These are phyloP conservation scores for Acacia crassicarpa DNA, from an alignment of 306 rosid genomes.

Conservation along the genomic window DNA sequence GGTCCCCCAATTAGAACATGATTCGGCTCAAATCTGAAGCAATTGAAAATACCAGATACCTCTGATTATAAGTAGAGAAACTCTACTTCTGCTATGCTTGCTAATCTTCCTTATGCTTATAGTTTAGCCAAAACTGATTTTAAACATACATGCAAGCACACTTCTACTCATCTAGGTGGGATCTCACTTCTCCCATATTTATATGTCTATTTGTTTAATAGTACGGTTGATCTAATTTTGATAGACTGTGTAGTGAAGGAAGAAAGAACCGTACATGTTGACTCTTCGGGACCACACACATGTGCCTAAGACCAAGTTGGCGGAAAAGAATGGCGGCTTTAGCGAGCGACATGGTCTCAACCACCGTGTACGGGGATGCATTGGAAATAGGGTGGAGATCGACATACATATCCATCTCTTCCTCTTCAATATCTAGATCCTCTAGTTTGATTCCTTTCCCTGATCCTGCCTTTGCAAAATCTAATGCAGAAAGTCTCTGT, in stretches of 20 bases:
- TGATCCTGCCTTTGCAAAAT: constrained; percentile 82
- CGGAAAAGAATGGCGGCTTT: constrained; percentile 85
- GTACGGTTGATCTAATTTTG: neutral
- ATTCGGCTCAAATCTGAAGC: neutral
- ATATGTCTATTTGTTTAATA: neutral
- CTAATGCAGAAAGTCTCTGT: constrained; percentile 46
- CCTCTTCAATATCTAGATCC: constrained; percentile 65
- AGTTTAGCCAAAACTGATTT: neutral
- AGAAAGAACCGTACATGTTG: constrained; percentile 60
- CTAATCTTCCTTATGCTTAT: neutral
- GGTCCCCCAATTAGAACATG: neutral
- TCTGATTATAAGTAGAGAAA: neutral
- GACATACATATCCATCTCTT: constrained; percentile 82
- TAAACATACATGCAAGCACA: neutral
- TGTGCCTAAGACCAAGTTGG: constrained; percentile 78
- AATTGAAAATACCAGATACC: neutral
- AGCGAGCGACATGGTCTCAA: constrained; percentile 89
- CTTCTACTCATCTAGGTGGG: neutral
- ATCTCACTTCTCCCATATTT: neutral
- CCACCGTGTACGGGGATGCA: constrained; percentile 81
- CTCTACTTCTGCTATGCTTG: neutral
- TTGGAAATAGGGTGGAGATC: constrained; percentile 85
- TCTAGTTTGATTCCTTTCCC: constrained; percentile 81
- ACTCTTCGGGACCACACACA: constrained; percentile 80
- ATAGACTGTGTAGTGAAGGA: neutral